Evolutionary conservation across 257 asterid species (phyloP), one percentile per base, ranked within the genome.

Genomic region (Salvia miltiorrhiza): DNA sequence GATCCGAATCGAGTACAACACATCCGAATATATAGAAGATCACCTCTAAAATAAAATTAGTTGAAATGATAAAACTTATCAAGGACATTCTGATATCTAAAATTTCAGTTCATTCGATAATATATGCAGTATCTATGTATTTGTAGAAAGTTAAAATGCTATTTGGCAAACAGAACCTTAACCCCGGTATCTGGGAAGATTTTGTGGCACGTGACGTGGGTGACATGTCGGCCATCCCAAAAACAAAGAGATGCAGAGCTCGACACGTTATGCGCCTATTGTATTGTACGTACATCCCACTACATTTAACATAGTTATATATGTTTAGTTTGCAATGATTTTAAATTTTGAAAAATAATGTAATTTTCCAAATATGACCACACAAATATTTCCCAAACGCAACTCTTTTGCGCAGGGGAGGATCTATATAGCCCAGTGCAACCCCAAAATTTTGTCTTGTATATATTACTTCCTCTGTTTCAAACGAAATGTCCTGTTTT

Each of bases 161-260:
- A 37, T 7, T 2, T 9, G 12, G 7, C 55, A 43, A 24, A 41
- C 69, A 62, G 40, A n/a, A 14, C 68, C 39, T 62, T 62, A 37
- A 24, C 54, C 68, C 54, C 12, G n/a, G 47, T 19, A 16, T 45
- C 11, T 21, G 1, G 20, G 57, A 47, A 70, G 33, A 21, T 32
- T 58, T 45, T 33, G 58, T 33, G 57, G 26, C 66, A 69, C 24
- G 73, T 55, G 65, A 16, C 14, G 21, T 55, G 20, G 24, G 39
- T 45, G 43, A 17, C 61, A 4, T 45, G 68, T 59, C 62, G 52
- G 62, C 69, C 69, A 45, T 45, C 61, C 52, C 26, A 58, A 70
- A 20, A 70, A 20, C 24, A 70, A 14, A n/a, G 12, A 33, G 45
- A 57, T 58, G 26, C 16, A 49, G 43, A 62, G 48, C 14, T 50